These are phyloP conservation scores for Vachellia pachyceras DNA, from an alignment of 306 rosid genomes.

Conservation along the genomic window DNA sequence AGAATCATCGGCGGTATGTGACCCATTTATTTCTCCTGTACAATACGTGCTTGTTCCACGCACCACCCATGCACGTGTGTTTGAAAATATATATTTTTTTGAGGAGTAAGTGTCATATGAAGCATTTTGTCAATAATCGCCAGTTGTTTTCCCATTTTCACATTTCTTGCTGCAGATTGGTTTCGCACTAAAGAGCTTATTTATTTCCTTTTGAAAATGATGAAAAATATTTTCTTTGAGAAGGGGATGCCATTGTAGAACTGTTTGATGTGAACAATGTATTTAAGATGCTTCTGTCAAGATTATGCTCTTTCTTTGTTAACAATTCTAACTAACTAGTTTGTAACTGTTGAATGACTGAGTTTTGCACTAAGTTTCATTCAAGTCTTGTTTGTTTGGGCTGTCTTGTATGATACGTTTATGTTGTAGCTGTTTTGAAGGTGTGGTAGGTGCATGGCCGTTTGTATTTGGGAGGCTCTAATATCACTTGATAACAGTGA, in stretches of 20 bases:
- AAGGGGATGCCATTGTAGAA: neutral
- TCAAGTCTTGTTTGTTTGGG: neutral
- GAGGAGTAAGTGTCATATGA: too few relatives aligned
- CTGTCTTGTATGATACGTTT: too few relatives aligned
- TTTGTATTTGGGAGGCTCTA: neutral
- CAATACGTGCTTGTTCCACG: neutral
- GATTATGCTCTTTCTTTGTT: neutral
- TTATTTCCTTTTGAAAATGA: neutral
- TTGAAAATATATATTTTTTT: too few relatives aligned
- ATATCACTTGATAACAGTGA: neutral
- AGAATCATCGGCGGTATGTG: conserved; percentile 88
- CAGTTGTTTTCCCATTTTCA: conserved; percentile 15
- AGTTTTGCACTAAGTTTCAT: neutral
- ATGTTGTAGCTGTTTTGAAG: neutral
- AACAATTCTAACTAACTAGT: conserved; percentile 6
- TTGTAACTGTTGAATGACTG: neutral
- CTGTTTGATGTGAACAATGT: neutral
- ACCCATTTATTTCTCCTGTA: conserved; percentile 24
- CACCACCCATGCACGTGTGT: neutral
- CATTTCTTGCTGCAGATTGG: neutral
- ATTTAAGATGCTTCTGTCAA: conserved; percentile 6
- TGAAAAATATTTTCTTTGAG: neutral
- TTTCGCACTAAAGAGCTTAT: neutral
- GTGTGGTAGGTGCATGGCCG: neutral
- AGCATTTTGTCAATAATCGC: conserved; percentile 2